These are phyloP conservation scores for Tolypocladium inflatum DNA, from an alignment of 2,329 filamentous ascomycete species.

Conservation along the genomic window DNA sequence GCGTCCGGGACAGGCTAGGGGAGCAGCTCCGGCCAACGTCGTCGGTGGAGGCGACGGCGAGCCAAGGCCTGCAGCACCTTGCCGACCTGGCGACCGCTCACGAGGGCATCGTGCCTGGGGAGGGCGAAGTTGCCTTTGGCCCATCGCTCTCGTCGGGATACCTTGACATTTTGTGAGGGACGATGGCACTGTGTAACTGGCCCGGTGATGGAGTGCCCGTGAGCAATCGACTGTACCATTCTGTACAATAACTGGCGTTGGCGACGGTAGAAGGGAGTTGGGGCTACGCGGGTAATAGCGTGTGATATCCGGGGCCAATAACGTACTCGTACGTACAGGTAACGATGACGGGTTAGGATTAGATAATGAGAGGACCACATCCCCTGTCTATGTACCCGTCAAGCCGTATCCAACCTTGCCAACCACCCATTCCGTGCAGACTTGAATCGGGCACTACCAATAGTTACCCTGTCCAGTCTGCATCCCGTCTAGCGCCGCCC, in stretches of 20 bases:
- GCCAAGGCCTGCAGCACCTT: slow-evolving; percentile 49
- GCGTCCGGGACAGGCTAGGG: slow-evolving; percentile 35
- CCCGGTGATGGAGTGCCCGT: neutral
- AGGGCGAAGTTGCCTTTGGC: slow-evolving; percentile 21
- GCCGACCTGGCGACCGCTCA: slow-evolving; percentile 45
- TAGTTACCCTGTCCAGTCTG: neutral
- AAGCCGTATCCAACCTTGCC: neutral
- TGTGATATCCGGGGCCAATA: neutral
- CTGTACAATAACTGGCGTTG: neutral
- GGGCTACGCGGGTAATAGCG: neutral
- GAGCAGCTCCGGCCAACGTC: slow-evolving; percentile 24
- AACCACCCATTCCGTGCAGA: neutral
- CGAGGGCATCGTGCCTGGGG: slow-evolving; percentile 19
- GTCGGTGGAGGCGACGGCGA: slow-evolving; percentile 31
- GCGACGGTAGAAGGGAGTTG: neutral
- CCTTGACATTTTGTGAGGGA: slow-evolving; percentile 18
- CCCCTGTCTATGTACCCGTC: too few relatives aligned
- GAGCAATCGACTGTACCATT: neutral
- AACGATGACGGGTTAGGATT: neutral
- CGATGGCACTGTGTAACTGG: neutral
- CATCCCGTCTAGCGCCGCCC: neutral
- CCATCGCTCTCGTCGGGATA: slow-evolving; percentile 25
- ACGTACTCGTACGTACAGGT: too few relatives aligned
- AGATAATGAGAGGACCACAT: neutral
- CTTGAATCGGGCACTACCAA: neutral